A percentile compares a stretch with the other conserved stretches of the same genome.
phyloP scores from a whole-genome alignment of 1,139 yeast genomes.

The Blastobotrys apis region DNA sequence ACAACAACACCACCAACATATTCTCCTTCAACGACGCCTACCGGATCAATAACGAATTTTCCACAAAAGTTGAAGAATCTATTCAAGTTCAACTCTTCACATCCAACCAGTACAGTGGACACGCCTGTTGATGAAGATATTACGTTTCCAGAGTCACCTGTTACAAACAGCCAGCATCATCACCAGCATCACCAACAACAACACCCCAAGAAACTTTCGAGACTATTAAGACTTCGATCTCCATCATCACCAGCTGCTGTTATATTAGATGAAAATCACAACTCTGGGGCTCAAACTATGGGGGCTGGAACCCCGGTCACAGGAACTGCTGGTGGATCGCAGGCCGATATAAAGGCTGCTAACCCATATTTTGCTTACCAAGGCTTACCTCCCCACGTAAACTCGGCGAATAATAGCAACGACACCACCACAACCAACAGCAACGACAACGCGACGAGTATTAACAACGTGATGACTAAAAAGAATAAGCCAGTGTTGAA shows the following conservation, averaged over 20 bases:
- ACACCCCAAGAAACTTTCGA: slow-evolving; percentile 18
- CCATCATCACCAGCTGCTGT: slow-evolving; percentile 36
- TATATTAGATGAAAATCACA: slow-evolving; percentile 13
- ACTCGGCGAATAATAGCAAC: slow-evolving; percentile 1
- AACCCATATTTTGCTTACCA: slow-evolving; percentile 45
- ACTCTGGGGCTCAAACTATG: slow-evolving; percentile 31
- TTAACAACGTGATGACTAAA: background rate
- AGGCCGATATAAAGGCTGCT: slow-evolving; percentile 39
- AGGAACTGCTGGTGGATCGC: slow-evolving; percentile 30
- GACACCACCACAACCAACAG: slow-evolving; percentile 7
- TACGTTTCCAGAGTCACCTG: slow-evolving; percentile 8
- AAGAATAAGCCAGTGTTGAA: background rate
- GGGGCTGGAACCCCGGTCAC: slow-evolving; percentile 29
- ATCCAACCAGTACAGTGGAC: slow-evolving; percentile 5
- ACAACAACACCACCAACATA: slow-evolving; percentile 2
- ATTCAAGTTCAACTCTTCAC: slow-evolving; percentile 25
- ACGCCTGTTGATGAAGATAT: slow-evolving; percentile 13
- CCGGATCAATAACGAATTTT: slow-evolving; percentile 16
- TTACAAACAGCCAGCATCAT: slow-evolving; percentile 5
- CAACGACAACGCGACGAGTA: slow-evolving; percentile 10
- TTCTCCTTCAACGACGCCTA: slow-evolving; percentile 1
- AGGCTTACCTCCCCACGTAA: slow-evolving; percentile 51
- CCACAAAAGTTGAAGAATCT: slow-evolving; percentile 31
- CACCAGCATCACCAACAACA: slow-evolving; percentile 11
- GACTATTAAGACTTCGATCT: slow-evolving; percentile 38